Evolutionary conservation across 768 basidiomycete species (phyloP).

Genomic region (Trametes maxima): DNA sequence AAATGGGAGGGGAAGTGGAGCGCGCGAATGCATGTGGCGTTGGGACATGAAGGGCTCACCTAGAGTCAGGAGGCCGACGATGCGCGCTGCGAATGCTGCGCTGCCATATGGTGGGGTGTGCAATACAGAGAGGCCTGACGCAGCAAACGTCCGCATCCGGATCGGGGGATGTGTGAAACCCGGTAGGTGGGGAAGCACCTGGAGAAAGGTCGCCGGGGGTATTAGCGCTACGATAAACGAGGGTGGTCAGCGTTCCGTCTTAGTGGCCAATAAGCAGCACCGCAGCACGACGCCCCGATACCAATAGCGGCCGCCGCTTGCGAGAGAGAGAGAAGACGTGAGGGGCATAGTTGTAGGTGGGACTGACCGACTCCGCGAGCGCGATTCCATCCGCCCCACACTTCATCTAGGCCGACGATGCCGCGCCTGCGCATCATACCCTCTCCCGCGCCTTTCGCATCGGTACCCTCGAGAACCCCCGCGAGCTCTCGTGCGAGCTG

Average conservation of each 20-base stretch:
- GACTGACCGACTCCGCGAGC: conserved; percentile 84
- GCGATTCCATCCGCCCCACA: conserved; percentile 95
- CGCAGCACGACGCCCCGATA: background rate
- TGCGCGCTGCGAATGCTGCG: conserved; percentile 66
- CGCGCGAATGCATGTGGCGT: background rate
- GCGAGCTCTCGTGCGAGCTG: conserved; percentile 85
- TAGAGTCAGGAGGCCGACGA: conserved; percentile 56
- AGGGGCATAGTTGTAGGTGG: background rate
- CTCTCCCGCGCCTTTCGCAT: conserved; percentile 33
- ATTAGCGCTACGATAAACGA: conserved; percentile 65
- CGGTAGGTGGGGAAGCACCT: conserved; percentile 69
- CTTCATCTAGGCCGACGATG: conserved; percentile 86
- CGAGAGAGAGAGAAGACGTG: background rate
- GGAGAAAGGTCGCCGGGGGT: conserved; percentile 84
- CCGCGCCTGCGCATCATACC: conserved; percentile 82
- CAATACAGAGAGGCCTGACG: conserved; percentile 76
- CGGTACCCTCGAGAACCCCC: conserved; percentile 58
- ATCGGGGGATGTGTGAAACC: conserved; percentile 69
- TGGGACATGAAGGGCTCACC: conserved; percentile 20
- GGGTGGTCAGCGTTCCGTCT: background rate
- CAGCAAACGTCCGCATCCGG: conserved; percentile 59
- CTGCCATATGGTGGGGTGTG: conserved; percentile 80
- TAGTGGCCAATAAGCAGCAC: background rate
- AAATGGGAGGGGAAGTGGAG: background rate
- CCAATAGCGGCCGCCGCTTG: background rate